phyloP scores from a whole-genome alignment of 768 basidiomycete species.

The Nidula microcarpa region DNA sequence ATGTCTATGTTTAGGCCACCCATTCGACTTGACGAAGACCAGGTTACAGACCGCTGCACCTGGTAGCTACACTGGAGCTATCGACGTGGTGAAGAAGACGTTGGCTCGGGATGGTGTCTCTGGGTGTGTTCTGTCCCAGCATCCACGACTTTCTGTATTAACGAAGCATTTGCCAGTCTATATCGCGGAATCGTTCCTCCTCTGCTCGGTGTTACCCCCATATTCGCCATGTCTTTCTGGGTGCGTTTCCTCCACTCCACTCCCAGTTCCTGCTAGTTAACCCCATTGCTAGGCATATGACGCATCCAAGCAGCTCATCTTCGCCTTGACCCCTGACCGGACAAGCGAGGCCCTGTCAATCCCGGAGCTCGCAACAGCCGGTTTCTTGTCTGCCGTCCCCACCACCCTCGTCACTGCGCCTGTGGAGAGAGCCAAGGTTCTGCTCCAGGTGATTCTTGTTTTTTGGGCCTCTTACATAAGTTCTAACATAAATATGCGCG shows the following conservation, averaged over 20 bases:
- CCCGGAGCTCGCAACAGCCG: conserved; percentile 84
- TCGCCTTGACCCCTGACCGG: conserved; percentile 75
- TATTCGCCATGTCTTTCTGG: conserved; percentile 98
- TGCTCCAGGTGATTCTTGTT: conserved; percentile 67
- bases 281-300: conserved; percentile 74
- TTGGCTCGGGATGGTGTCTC: conserved; percentile 86
- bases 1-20: conserved; percentile 63
- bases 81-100: conserved; percentile 92
- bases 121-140: conserved; percentile 51
- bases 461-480: background rate
- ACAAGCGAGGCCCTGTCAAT: conserved; percentile 59
- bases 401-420: conserved; percentile 92
- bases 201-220: conserved; percentile 91
- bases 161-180: conserved; percentile 42
- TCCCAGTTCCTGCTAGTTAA: conserved; percentile 1
- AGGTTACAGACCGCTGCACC: conserved; percentile 88
- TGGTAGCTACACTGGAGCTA: conserved; percentile 85
- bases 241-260: conserved; percentile 37
- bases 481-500: background rate
- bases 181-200: conserved; percentile 95
- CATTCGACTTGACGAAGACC: conserved; percentile 97
- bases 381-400: conserved; percentile 92
- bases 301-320: conserved; percentile 84
- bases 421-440: conserved; percentile 94
- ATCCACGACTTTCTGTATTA: background rate